Evolutionary conservation across 1,139 yeast species (phyloP).

Genomic region (Barnettozyma hawaiiensis): DNA sequence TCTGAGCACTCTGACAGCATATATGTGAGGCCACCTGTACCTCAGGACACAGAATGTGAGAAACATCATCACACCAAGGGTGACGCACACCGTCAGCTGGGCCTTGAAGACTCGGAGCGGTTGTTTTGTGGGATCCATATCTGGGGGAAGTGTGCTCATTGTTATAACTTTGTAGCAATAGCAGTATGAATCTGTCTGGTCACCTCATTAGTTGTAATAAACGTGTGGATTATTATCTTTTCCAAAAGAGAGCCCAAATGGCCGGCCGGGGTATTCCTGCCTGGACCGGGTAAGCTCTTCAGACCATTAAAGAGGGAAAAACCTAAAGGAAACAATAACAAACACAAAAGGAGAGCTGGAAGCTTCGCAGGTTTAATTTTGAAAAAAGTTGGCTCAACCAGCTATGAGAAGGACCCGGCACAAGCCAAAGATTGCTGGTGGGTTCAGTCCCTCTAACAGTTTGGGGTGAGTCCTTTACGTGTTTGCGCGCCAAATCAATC

Average conservation of each 20-base stretch:
- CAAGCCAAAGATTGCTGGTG: background rate
- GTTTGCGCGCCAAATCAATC: background rate
- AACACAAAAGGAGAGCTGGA: too few relatives aligned
- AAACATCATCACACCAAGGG: constrained; percentile 41
- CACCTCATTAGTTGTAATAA: too few relatives aligned
- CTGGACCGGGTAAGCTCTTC: background rate
- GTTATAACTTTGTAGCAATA: background rate
- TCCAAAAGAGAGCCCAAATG: too few relatives aligned
- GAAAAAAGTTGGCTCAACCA: background rate
- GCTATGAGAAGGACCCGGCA: background rate
- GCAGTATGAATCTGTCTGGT: too few relatives aligned
- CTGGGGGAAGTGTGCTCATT: constrained; percentile 26
- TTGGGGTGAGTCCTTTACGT: background rate
- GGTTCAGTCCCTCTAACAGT: background rate
- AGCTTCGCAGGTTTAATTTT: too few relatives aligned
- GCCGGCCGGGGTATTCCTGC: too few relatives aligned
- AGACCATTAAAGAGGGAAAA: background rate
- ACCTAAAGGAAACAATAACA: too few relatives aligned
- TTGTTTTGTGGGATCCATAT: constrained; percentile 25
- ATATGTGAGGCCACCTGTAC: constrained; percentile 43
- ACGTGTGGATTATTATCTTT: too few relatives aligned
- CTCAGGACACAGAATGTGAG: constrained; percentile 38
- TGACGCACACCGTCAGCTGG: constrained; percentile 39
- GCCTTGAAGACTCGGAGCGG: constrained; percentile 30
- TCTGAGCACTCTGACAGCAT: constrained; percentile 31